phyloP scores from a whole-genome alignment of 2,329 filamentous ascomycete species.

The Aspergillus niger region DNA sequence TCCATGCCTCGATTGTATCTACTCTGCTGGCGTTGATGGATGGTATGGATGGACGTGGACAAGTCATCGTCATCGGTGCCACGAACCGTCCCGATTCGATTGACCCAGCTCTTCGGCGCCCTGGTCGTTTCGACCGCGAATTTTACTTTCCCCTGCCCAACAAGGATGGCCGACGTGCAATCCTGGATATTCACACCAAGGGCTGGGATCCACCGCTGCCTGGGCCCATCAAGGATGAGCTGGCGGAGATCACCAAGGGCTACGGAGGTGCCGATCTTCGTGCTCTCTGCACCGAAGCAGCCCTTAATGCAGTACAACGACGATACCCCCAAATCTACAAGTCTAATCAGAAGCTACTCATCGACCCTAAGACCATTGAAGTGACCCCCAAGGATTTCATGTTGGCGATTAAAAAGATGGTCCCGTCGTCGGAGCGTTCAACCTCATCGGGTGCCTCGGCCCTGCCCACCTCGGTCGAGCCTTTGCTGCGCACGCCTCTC shows the following conservation, averaged over 20 bases:
- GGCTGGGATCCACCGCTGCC: conserved; percentile 82
- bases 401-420: conserved; percentile 93
- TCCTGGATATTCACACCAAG: conserved; percentile 92
- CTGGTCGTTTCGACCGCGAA: conserved; percentile 93
- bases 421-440: conserved; percentile 91
- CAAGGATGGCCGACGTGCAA: conserved; percentile 74
- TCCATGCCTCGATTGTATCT: conserved; percentile 95
- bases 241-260: conserved; percentile 86
- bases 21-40: conserved; percentile 95
- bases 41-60: conserved; percentile 95
- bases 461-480: conserved; percentile 76
- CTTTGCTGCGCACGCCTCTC: conserved; percentile 74
- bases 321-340: conserved; percentile 96
- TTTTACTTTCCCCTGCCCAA: conserved; percentile 97
- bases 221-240: conserved; percentile 74
- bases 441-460: conserved; percentile 81
- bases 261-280: conserved; percentile 95
- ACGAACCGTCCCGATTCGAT: conserved; percentile 97
- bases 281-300: conserved; percentile 92
- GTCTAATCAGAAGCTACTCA: conserved; percentile 83
- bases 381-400: conserved; percentile 95
- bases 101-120: conserved; percentile 89
- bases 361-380: conserved; percentile 80
- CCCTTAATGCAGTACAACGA: conserved; percentile 91
- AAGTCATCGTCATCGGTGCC: conserved; percentile 98